Evolutionary conservation across 192 early-diverging fungal species (phyloP).

Genomic region (Umbelopsis isabellina): DNA sequence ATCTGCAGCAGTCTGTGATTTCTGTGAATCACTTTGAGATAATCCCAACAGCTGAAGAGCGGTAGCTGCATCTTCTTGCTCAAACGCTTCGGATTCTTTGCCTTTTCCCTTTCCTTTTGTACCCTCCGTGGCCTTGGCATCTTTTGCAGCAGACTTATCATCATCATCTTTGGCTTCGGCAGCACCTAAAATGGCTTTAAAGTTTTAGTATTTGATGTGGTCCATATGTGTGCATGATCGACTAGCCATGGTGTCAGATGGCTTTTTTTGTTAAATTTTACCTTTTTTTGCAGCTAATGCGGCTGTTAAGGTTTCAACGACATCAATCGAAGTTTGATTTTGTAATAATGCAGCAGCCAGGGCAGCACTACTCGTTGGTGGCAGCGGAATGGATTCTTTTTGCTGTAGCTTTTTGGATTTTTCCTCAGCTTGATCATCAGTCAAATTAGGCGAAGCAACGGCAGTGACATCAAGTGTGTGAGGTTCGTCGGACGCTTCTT

Average conservation of each 20-base stretch:
- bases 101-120: not conserved
- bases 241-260: not conserved
- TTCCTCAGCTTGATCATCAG: not conserved
- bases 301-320: slow-evolving; percentile 25
- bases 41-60: slow-evolving; percentile 33
- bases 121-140: not conserved
- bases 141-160: not conserved
- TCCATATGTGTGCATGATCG: too few relatives aligned
- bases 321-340: slow-evolving; percentile 20
- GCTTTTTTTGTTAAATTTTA: not conserved
- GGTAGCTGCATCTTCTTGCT: slow-evolving; percentile 31
- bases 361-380: slow-evolving; percentile 20
- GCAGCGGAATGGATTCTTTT: not conserved
- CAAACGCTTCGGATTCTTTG: slow-evolving; percentile 25
- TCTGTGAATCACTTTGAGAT: not conserved
- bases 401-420: not conserved
- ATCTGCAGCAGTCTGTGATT: slow-evolving; percentile 2
- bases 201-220: too few relatives aligned
- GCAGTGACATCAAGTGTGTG: slow-evolving; percentile 28
- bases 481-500: slow-evolving; percentile 12
- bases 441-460: slow-evolving; percentile 14
- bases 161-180: not conserved
- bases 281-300: slow-evolving; percentile 27
- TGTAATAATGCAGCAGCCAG: slow-evolving; percentile 36
- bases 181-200: too few relatives aligned